These are phyloP conservation scores for Sonneratia alba DNA, from an alignment of 345 rosid genomes.

Conservation along the genomic window DNA sequence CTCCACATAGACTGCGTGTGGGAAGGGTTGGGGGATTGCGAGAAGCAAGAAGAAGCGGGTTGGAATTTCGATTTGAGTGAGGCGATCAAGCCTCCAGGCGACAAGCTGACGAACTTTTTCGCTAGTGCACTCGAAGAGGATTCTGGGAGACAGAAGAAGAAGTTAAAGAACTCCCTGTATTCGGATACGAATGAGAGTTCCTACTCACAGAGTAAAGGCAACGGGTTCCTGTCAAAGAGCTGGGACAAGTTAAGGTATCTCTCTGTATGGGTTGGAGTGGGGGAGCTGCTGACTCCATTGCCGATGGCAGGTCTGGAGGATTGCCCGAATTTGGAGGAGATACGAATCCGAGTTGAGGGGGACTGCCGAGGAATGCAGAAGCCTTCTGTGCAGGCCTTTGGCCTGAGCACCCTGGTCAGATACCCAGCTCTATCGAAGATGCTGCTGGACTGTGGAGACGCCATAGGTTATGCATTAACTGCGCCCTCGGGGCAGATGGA, in stretches of 20 bases:
- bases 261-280: conserved; percentile 70
- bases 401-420: conserved; percentile 44
- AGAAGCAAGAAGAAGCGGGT: conserved; percentile 1
- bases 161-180: conserved; percentile 32
- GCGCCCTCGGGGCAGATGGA: conserved; percentile 84
- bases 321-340: conserved; percentile 82
- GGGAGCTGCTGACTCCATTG: conserved; percentile 57
- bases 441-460: conserved; percentile 68
- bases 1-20: conserved; percentile 84
- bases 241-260: conserved; percentile 67
- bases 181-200: conserved; percentile 5
- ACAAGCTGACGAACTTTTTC: neutral
- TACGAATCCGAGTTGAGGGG: conserved; percentile 65
- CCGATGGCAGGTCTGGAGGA: conserved; percentile 42
- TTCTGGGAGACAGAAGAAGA: conserved; percentile 36
- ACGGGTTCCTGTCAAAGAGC: conserved; percentile 27
- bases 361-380: conserved; percentile 63
- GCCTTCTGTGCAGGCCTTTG: conserved; percentile 46
- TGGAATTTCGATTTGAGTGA: conserved; percentile 21
- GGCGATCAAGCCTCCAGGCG: conserved; percentile 9
- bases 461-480: conserved; percentile 56
- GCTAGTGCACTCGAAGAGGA: conserved; percentile 11
- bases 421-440: conserved; percentile 67
- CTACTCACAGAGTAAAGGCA: conserved; percentile 18
- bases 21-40: conserved; percentile 33